Evolutionary conservation across 1,139 yeast species (phyloP).

Genomic region (Geotrichum aggregatum): DNA sequence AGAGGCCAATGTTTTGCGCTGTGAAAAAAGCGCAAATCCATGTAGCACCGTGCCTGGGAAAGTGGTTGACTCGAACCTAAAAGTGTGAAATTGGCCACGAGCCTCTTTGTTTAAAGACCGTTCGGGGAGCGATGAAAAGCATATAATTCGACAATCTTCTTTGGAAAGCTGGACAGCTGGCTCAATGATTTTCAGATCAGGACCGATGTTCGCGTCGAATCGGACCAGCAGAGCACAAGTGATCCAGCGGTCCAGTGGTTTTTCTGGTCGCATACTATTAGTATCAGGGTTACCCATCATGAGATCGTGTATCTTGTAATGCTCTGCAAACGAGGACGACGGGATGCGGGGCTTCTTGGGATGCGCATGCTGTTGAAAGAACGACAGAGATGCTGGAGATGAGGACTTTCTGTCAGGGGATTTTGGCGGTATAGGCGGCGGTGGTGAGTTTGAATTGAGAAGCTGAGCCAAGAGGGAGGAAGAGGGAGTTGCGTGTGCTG

Average conservation of each 20-base stretch:
- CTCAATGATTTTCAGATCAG: constrained; percentile 34
- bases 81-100: constrained; percentile 26
- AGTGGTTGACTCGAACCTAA: constrained; percentile 24
- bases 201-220: constrained; percentile 38
- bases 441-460: neutral
- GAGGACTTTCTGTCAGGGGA: constrained; percentile 6
- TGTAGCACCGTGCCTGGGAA: constrained; percentile 16
- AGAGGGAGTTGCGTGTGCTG: neutral
- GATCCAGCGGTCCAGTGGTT: constrained; percentile 29
- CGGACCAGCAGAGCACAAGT: constrained; percentile 35
- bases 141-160: constrained; percentile 31
- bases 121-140: constrained; percentile 34
- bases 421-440: constrained; percentile 12
- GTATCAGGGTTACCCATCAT: constrained; percentile 24
- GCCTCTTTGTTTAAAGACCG: constrained; percentile 22
- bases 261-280: constrained; percentile 12
- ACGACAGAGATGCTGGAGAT: neutral
- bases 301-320: constrained; percentile 30
- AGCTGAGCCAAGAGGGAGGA: neutral
- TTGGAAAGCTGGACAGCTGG: constrained; percentile 31
- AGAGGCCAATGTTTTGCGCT: constrained; percentile 24
- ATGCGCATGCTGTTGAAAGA: neutral
- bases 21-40: constrained; percentile 31
- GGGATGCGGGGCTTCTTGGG: constrained; percentile 1
- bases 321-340: constrained; percentile 28